Evolutionary conservation across 1,139 yeast genomes (phyloP).

Genomic region (Pneumocystis jirovecii): DNA sequence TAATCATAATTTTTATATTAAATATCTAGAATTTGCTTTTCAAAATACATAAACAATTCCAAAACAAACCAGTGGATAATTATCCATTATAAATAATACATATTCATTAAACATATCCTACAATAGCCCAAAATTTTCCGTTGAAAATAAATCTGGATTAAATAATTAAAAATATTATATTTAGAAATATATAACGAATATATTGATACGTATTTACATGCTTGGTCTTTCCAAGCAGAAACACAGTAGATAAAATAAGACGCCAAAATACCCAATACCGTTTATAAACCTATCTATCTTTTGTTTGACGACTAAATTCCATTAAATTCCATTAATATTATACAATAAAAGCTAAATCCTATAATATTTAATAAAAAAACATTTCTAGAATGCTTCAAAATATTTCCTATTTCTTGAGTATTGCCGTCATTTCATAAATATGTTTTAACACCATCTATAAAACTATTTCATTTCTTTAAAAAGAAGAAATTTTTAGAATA

Average conservation of each 20-base stretch:
- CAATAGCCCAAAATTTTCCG: background rate
- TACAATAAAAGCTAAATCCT: background rate
- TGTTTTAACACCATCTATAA: background rate
- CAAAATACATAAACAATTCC: background rate
- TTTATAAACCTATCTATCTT: too few species aligned
- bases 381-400: background rate
- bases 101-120: background rate
- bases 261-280: background rate
- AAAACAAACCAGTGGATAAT: background rate
- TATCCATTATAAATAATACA: background rate
- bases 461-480: too few species aligned
- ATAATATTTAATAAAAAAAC: too few species aligned
- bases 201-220: background rate
- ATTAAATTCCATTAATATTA: background rate
- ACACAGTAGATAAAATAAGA: background rate
- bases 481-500: too few species aligned
- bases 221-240: background rate
- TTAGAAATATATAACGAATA: background rate
- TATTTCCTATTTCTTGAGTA: too few species aligned
- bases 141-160: background rate
- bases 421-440: too few species aligned
- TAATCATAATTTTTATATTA: too few species aligned
- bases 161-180: too few species aligned
- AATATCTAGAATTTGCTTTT: background rate
- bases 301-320: too few species aligned